A percentile compares a stretch with the other conserved stretches of the same genome.
Conservation (phyloP, 1,284 basidiomycete species). For the Ganoderma multipileum region DNA sequence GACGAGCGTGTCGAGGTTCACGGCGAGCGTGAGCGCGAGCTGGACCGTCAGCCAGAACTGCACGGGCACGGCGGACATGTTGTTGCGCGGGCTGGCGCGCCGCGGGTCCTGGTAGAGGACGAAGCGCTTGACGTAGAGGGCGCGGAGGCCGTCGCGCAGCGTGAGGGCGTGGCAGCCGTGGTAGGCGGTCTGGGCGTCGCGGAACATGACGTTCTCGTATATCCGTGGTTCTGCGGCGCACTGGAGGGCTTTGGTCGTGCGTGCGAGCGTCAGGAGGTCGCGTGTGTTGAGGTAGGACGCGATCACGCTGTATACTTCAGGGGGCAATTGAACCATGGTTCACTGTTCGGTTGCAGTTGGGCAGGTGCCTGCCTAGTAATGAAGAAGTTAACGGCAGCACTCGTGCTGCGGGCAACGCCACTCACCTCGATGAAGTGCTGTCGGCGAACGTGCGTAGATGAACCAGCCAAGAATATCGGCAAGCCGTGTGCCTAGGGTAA, state of each 20-base stretch:
- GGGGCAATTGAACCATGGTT: conserved; percentile 31
- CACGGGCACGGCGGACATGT: conserved; percentile 24
- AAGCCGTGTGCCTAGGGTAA: background rate
- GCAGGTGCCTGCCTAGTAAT: background rate
- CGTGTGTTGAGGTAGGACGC: conserved; percentile 27
- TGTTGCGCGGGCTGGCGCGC: conserved; percentile 20
- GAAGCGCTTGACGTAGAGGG: conserved; percentile 38
- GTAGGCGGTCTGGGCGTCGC: conserved; percentile 32
- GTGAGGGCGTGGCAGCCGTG: conserved; percentile 33
- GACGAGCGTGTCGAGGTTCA: conserved; percentile 36
- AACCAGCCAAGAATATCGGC: no score
- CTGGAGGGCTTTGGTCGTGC: conserved; percentile 36
- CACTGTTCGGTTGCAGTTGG: background rate
- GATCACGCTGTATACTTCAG: conserved; percentile 35
- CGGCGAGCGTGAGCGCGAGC: conserved; percentile 33
- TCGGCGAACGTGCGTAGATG: background rate
- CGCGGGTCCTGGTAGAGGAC: conserved; percentile 35
- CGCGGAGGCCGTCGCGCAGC: conserved; percentile 30
- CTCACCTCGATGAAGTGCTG: background rate
- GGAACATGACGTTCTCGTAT: conserved; percentile 35
- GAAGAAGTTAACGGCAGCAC: background rate
- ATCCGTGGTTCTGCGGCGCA: conserved; percentile 38
- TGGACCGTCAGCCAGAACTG: conserved; percentile 40
- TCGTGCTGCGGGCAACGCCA: background rate
- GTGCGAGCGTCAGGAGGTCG: conserved; percentile 36